phyloP scores from a whole-genome alignment of 2,329 filamentous ascomycete genomes.

The Diaporthe citriasiana region DNA sequence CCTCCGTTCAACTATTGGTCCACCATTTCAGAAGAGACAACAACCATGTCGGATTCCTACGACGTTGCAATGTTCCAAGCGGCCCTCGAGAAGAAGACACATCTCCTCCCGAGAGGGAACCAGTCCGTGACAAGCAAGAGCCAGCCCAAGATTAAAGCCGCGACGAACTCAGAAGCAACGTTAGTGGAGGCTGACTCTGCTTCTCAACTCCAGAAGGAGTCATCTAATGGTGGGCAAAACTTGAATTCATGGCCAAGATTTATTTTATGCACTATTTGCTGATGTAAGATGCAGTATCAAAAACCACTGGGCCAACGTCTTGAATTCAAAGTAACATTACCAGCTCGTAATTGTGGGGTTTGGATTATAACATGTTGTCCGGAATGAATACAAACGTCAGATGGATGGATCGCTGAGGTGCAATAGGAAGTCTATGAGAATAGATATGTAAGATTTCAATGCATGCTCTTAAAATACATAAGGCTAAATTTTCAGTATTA shows the following conservation, averaged over 20 bases:
- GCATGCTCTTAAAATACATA: too few relatives aligned
- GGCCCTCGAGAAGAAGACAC: conserved; percentile 16
- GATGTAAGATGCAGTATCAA: background rate
- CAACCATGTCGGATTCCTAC: conserved; percentile 11
- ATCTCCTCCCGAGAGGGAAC: background rate
- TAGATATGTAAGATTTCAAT: too few relatives aligned
- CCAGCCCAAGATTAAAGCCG: background rate
- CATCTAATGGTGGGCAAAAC: background rate
- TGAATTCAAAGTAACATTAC: background rate
- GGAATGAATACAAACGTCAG: background rate
- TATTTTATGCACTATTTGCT: background rate
- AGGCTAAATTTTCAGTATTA: too few relatives aligned
- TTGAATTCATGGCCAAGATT: background rate
- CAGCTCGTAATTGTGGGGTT: too few relatives aligned
- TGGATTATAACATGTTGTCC: too few relatives aligned
- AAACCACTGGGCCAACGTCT: background rate
- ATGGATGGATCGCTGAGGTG: background rate
- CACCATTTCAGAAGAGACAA: background rate
- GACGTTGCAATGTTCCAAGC: conserved; percentile 31
- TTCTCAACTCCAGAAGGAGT: background rate
- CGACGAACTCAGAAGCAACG: conserved; percentile 1
- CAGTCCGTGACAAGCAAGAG: background rate
- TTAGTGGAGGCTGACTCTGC: background rate
- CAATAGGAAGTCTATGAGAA: background rate
- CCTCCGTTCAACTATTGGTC: background rate